A percentile compares a stretch with the other conserved stretches of the same genome.
phyloP scores from a whole-genome alignment of 108 stramenopile species.

The Fistulifera solaris region DNA sequence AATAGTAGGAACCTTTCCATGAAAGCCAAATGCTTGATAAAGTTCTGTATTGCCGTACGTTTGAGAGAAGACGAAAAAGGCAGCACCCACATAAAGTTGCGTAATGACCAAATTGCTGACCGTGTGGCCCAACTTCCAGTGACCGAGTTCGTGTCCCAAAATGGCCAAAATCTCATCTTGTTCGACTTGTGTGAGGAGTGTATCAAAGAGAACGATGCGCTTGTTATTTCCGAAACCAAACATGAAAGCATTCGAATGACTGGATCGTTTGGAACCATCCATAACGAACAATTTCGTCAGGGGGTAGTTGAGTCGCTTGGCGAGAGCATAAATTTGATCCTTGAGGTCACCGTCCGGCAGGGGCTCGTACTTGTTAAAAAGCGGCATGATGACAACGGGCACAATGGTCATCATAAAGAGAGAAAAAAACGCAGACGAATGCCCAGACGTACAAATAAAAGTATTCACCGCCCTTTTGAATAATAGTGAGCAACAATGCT shows the following conservation, averaged over 20 bases:
- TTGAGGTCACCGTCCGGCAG: conserved; percentile 86
- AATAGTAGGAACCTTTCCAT: conserved; percentile 73
- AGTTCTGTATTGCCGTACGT: conserved; percentile 60
- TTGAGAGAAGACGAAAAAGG: conserved; percentile 86
- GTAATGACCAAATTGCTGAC: conserved; percentile 84
- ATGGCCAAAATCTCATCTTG: conserved; percentile 91
- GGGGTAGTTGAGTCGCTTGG: conserved; percentile 84
- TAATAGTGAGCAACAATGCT: conserved; percentile 77
- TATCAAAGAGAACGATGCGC: conserved; percentile 98
- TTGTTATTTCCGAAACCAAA: conserved; percentile 97
- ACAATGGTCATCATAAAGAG: conserved; percentile 90
- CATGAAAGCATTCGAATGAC: conserved; percentile 99
- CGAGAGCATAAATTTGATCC: conserved; percentile 82
- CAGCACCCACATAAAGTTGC: conserved; percentile 83
- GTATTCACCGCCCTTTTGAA: conserved; percentile 69
- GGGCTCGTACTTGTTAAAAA: conserved; percentile 97
- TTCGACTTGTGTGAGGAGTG: conserved; percentile 80
- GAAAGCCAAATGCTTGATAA: conserved; percentile 93
- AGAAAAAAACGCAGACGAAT: conserved; percentile 81
- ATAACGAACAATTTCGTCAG: conserved; percentile 95
- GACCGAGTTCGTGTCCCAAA: conserved; percentile 91
- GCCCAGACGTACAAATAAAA: conserved; percentile 96
- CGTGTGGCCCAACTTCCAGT: conserved; percentile 98
- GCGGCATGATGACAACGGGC: conserved; percentile 93
- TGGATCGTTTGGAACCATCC: conserved; percentile 94